Evolutionary conservation across 768 basidiomycete genomes (phyloP).

Genomic region (Candolleomyces eurysporus): DNA sequence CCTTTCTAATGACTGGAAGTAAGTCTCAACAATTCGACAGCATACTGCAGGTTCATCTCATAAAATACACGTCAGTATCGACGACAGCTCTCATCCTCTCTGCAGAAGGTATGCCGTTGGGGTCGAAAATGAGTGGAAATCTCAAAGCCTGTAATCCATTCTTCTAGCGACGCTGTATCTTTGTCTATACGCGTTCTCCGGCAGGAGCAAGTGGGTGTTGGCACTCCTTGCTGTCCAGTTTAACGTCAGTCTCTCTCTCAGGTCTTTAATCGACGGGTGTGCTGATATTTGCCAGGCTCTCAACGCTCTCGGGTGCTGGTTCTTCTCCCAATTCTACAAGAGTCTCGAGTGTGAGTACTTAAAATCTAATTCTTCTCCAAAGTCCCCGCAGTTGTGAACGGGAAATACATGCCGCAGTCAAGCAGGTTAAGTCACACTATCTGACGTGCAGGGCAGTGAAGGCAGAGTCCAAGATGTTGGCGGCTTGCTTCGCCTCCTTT

Average conservation of each 20-base stretch:
- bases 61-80: no score
- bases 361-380: no score
- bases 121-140: neutral
- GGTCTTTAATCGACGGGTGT: neutral
- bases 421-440: no score
- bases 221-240: neutral
- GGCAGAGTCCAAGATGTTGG: no score
- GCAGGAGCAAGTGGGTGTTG: neutral
- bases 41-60: no score
- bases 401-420: no score
- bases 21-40: no score
- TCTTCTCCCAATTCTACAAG: neutral
- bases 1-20: no score
- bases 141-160: neutral
- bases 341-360: no score
- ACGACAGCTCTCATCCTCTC: neutral
- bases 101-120: neutral
- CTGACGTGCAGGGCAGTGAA: no score
- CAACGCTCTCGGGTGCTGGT: neutral
- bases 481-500: neutral
- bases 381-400: no score
- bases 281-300: neutral
- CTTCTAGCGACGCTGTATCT: neutral
- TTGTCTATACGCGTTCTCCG: neutral
- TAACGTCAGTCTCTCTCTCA: neutral